Evolutionary conservation across 2,329 filamentous ascomycete genomes (phyloP).

Genomic region (Colletotrichum scovillei): DNA sequence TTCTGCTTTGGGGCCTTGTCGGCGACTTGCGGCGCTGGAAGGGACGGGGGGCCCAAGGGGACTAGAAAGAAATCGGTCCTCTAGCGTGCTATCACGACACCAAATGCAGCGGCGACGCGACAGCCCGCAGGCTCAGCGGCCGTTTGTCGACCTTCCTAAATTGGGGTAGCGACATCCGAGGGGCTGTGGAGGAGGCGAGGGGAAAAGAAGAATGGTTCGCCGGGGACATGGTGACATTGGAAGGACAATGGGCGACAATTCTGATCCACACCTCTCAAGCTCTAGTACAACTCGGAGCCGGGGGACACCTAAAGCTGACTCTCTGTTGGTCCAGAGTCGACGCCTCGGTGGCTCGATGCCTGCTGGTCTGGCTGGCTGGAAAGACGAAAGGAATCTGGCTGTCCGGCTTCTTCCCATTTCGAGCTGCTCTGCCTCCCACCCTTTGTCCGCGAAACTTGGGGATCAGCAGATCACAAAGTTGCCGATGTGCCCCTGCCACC

Average conservation of each 20-base stretch:
- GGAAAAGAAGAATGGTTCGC: slow-evolving; percentile 31
- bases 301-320: slow-evolving; percentile 8
- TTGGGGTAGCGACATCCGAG: slow-evolving; percentile 35
- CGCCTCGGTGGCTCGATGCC: slow-evolving; percentile 15
- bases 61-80: slow-evolving; percentile 18
- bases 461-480: slow-evolving; percentile 18
- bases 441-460: slow-evolving; percentile 5
- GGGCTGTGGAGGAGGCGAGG: slow-evolving; percentile 33
- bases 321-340: slow-evolving; percentile 2
- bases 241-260: slow-evolving; percentile 4
- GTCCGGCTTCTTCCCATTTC: neutral
- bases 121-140: slow-evolving; percentile 28
- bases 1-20: slow-evolving; percentile 8
- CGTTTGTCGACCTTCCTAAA: slow-evolving; percentile 35
- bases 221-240: slow-evolving; percentile 28
- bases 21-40: slow-evolving; percentile 7
- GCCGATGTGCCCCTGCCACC: slow-evolving; percentile 22
- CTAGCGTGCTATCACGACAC: slow-evolving; percentile 35
- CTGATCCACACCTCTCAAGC: slow-evolving; percentile 18
- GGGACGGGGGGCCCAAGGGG: slow-evolving; percentile 9
- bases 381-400: slow-evolving; percentile 4
- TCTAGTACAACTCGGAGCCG: neutral
- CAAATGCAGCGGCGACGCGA: slow-evolving; percentile 13
- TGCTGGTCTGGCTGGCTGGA: neutral
- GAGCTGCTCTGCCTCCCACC: slow-evolving; percentile 5